Evolutionary conservation across 2,329 filamentous ascomycete genomes (phyloP), one percentile per base, ranked within the genome.

Genomic region (Penicillium rolfsii): DNA sequence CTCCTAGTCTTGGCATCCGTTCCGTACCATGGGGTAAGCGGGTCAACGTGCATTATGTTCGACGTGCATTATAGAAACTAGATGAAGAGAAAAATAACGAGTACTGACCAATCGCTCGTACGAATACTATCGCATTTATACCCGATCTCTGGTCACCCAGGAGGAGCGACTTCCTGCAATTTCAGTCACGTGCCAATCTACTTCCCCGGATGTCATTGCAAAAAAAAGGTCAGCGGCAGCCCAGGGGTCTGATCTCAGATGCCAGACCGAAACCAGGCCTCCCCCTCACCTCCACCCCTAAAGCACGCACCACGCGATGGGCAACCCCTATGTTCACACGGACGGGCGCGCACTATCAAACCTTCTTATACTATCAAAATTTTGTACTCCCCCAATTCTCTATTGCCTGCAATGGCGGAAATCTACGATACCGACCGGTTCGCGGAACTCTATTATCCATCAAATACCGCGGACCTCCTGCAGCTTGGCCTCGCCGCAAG

Each of bases 391-490:
- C 22, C 57, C 19, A 22, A 33, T 33, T 30, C 45, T 22, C 41
- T 24, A 35, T 36, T 45, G 59, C 50, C 45, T 38, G 57, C 57
- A 43, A 66, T 66, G 64, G 64, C 64, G 52, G 64, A 66, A 60
- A 64, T 66, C 46, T 66, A 66, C 57, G 63, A 66, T 53, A 66
- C 64, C 45, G 64, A 66, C 40, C 64, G 64, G 46, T 66, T 66
- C 57, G 64, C 64, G 35, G 62, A 66, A 61, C 62, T 66, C 43
- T 66, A 66, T 55, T 66, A 64, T 43, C 62, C 64, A 45, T 66
- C 64, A 28, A 66, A 66, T 41, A 65, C 62, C 11, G 64, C 64
- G 58, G 64, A 66, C 49, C 59, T 66, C 33, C 55, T 66, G 26
- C 64, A 66, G 43, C 60, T 66, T 12, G 64, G 64, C 33, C 64